A percentile compares a stretch with the other conserved stretches of the same genome.
Conservation (phyloP, 2,329 filamentous ascomycete genomes). For the Apiospora pterosperma region DNA sequence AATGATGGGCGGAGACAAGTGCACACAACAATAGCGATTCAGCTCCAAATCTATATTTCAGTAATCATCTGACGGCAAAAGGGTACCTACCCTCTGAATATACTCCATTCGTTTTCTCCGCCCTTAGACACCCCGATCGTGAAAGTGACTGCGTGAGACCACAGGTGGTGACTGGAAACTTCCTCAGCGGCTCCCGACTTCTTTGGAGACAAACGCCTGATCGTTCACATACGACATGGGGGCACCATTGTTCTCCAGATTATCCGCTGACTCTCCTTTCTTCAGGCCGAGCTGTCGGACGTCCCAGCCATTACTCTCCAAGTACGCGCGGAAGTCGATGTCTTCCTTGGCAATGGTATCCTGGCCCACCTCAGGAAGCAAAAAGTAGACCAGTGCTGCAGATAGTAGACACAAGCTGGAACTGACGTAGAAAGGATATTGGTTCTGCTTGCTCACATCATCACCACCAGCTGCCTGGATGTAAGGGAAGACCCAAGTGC, state of each 20-base stretch:
- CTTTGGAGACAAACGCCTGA: not conserved
- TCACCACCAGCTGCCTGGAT: constrained; percentile 59
- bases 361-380: constrained; percentile 74
- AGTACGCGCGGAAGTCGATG: constrained; percentile 67
- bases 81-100: not conserved
- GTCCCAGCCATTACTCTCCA: constrained; percentile 75
- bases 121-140: not conserved
- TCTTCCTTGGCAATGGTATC: constrained; percentile 84
- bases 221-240: not conserved
- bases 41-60: not conserved
- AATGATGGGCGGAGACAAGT: not conserved
- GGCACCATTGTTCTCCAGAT: not conserved
- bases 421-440: constrained; percentile 89
- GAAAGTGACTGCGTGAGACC: not conserved
- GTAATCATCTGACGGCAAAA: not conserved
- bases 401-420: constrained; percentile 73
- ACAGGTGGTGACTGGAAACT: not conserved
- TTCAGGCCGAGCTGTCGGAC: constrained; percentile 50
- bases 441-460: constrained; percentile 56
- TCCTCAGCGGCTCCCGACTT: not conserved
- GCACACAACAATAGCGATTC: not conserved
- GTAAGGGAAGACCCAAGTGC: constrained; percentile 77
- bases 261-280: constrained; percentile 1
- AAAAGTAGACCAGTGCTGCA: constrained; percentile 61
- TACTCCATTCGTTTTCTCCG: not conserved